Percentiles rank a stretch among this genome's conserved stretches.
phyloP scores from a whole-genome alignment of 2,329 filamentous ascomycete species.

The Fusarium proliferatum region DNA sequence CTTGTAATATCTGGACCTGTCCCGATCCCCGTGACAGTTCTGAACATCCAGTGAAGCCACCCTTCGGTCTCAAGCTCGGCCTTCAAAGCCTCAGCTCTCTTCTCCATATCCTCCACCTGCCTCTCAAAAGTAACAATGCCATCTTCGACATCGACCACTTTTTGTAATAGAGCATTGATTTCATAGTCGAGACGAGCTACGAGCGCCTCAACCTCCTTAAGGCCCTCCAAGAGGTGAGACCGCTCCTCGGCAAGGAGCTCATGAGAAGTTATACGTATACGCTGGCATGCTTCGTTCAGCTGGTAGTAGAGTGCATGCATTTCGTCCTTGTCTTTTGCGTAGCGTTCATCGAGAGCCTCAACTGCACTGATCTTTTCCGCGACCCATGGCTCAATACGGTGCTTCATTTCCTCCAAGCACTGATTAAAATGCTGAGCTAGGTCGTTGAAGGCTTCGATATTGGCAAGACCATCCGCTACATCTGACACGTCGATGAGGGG shows the following conservation, averaged over 20 bases:
- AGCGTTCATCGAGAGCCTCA: conserved; percentile 69
- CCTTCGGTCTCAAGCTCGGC: conserved; percentile 71
- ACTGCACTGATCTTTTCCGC: conserved; percentile 66
- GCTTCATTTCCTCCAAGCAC: conserved; percentile 63
- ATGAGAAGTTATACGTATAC: conserved; percentile 73
- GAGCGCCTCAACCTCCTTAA: conserved; percentile 83
- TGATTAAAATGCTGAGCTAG: conserved; percentile 67
- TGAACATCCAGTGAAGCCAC: conserved; percentile 72
- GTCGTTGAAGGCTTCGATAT: conserved; percentile 56
- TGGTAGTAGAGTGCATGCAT: conserved; percentile 76
- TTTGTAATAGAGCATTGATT: conserved; percentile 80
- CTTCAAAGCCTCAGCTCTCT: conserved; percentile 71
- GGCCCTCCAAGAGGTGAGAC: conserved; percentile 72
- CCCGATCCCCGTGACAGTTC: conserved; percentile 69
- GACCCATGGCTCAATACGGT: conserved; percentile 70
- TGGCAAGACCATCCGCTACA: conserved; percentile 39
- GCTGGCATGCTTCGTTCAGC: conserved; percentile 75
- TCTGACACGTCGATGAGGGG: conserved; percentile 60
- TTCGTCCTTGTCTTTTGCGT: conserved; percentile 71
- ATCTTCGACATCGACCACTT: conserved; percentile 88
- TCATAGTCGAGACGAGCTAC: conserved; percentile 93
- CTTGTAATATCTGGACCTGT: conserved; percentile 67
- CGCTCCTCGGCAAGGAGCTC: conserved; percentile 78
- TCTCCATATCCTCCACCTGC: conserved; percentile 79
- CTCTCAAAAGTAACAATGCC: conserved; percentile 82